These are phyloP conservation scores for Lipomyces chichibuensis DNA, from an alignment of 805 yeast genomes.

Conservation along the genomic window DNA sequence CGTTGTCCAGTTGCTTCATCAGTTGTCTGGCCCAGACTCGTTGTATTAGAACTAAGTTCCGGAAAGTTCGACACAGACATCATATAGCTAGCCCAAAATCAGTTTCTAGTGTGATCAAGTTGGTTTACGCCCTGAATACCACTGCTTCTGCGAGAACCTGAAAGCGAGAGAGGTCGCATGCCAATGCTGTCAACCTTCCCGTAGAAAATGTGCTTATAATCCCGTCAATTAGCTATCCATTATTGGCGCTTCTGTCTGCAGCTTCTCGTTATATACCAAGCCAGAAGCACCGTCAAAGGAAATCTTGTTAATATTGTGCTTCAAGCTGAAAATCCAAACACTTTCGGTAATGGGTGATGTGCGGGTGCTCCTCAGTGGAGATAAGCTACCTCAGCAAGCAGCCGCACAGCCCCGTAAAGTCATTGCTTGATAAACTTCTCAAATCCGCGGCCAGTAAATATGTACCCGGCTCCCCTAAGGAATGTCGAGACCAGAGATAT, in stretches of 20 bases:
- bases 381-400: background rate
- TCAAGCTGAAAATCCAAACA: background rate
- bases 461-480: no score
- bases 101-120: background rate
- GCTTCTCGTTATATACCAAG: background rate
- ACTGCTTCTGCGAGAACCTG: background rate
- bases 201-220: background rate
- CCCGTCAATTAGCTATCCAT: background rate
- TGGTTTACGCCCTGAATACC: background rate
- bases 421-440: background rate
- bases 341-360: no score
- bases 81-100: background rate
- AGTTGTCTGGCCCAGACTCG: background rate
- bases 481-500: no score
- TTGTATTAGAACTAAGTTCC: background rate
- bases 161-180: background rate
- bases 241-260: background rate
- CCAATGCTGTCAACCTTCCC: background rate
- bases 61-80: background rate
- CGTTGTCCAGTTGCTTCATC: background rate
- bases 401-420: background rate
- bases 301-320: background rate
- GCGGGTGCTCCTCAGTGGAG: background rate
- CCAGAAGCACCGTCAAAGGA: background rate
- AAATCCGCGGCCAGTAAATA: background rate